Percentiles rank a stretch among this genome's conserved stretches.
These are phyloP conservation scores for Zymoseptoria passerinii DNA, from an alignment of 2,329 filamentous ascomycete genomes.

Conservation along the genomic window DNA sequence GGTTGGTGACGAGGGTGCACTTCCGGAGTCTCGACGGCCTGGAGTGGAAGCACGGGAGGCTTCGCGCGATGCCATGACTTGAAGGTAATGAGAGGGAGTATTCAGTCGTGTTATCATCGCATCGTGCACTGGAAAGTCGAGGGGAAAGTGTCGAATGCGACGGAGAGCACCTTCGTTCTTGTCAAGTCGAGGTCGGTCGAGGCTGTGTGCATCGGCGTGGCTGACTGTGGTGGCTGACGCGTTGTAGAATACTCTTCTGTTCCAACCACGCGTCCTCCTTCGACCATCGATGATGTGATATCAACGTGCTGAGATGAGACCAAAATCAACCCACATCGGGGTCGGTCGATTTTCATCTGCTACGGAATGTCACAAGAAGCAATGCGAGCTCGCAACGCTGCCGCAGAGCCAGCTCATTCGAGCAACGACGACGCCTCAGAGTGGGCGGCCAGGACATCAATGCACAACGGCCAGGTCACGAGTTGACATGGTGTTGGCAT, in stretches of 20 bases:
- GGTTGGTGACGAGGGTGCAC: constrained; percentile 16
- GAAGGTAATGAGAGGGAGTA: not conserved
- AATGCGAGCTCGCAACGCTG: too few relatives aligned
- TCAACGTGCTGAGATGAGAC: not conserved
- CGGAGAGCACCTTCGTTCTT: not conserved
- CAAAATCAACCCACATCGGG: too few relatives aligned
- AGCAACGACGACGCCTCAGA: too few relatives aligned
- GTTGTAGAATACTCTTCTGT: not conserved
- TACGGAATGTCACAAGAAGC: too few relatives aligned
- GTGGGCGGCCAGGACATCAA: too few relatives aligned
- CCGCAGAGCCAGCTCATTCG: too few relatives aligned
- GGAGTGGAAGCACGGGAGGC: not conserved
- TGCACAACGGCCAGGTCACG: too few relatives aligned
- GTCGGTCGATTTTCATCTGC: too few relatives aligned
- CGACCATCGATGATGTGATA: not conserved
- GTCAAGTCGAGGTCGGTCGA: not conserved
- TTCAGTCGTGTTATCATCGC: not conserved
- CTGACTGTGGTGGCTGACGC: not conserved
- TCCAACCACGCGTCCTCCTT: not conserved
- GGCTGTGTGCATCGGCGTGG: not conserved
- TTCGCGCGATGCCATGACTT: not conserved
- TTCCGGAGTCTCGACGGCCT: constrained; percentile 13
- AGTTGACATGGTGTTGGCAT: not conserved
- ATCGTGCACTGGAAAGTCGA: not conserved
- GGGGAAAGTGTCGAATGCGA: not conserved